A percentile compares a stretch with the other conserved stretches of the same genome.
These are phyloP conservation scores for Phaeosphaeria sp. DNA, from an alignment of 2,329 filamentous ascomycete species.

Conservation along the genomic window DNA sequence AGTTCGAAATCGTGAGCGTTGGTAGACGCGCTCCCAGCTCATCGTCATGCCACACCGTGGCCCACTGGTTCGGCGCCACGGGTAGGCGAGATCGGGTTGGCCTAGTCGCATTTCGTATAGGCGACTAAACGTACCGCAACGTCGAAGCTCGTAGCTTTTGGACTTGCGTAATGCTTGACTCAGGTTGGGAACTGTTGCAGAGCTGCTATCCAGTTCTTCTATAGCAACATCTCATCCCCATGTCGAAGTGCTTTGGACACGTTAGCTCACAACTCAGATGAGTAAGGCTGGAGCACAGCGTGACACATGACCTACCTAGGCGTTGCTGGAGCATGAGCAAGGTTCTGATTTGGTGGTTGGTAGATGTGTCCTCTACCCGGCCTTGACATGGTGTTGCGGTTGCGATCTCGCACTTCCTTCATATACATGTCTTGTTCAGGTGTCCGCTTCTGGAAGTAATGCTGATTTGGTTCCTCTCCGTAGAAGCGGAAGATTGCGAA, in stretches of 20 bases:
- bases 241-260: conserved; percentile 17
- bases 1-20: no score
- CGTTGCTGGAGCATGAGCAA: conserved; percentile 20
- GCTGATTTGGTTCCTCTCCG: conserved; percentile 13
- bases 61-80: neutral
- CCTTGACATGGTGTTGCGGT: conserved; percentile 22
- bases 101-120: neutral
- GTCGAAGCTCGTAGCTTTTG: neutral
- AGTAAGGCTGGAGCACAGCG: neutral
- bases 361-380: conserved; percentile 4
- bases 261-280: neutral
- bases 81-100: neutral
- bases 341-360: conserved; percentile 8
- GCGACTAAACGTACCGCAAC: neutral
- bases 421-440: conserved; percentile 44
- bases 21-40: no score
- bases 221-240: conserved; percentile 15
- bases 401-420: conserved; percentile 38
- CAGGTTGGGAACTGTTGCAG: neutral
- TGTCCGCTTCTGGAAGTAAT: conserved; percentile 11
- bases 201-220: neutral
- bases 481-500: conserved; percentile 32
- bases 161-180: neutral
- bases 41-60: neutral
- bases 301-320: conserved; percentile 12